Base-by-base conservation (phyloP, 108 stramenopile species). In the Nitzschia putrida region DNA sequence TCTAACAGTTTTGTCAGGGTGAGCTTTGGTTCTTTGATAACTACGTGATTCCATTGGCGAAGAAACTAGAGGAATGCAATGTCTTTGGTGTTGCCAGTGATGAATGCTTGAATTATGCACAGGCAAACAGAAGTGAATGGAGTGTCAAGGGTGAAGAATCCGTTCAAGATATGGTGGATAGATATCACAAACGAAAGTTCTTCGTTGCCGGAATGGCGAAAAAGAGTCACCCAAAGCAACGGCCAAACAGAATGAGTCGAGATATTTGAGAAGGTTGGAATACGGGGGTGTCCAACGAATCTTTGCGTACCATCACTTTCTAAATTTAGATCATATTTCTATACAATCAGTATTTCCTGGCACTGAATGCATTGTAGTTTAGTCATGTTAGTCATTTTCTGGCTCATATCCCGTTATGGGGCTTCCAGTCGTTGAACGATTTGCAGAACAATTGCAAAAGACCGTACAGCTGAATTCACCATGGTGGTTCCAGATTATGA, bases 11-110 rank as follows among this genome's bases (percentile, higher is more conserved):
- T 49, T 71, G 61, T 37, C 47, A 80, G 65, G 78, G 78, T 58
- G 77, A 82, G 44, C 78, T 82, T 41, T 71, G 74, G 42, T 82
- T 77, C 50, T 50, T 69, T 72, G 63, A 78, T 57, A 63, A 49
- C 47, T 54, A 77, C 60, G 66, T 68, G 53, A 43, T 78, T 50
- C 69, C 69, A 3, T 51, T 70, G 57, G 69, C 69, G 22, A 57
- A 76, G 43, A 71, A 75, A 38, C 39, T 72, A 61, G 70, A 71
- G 49, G 51, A 49, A 25, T 76, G 81, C 49, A 44, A 63, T 24
- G 61, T 63, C 59, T 71, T 71, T 52, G 69, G 67, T 26, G 67
- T 68, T 10, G 41, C 55, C 13, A 68, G 67, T 38, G 67, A 55
- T n/a, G 67, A 68, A 57, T 68, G 55, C 41, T 23, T 68, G 22